Percentiles rank a stretch among this genome's conserved stretches.
Evolutionary conservation across 352 stramenopile species (phyloP).

Genomic region (Pythium grandisporangium): DNA sequence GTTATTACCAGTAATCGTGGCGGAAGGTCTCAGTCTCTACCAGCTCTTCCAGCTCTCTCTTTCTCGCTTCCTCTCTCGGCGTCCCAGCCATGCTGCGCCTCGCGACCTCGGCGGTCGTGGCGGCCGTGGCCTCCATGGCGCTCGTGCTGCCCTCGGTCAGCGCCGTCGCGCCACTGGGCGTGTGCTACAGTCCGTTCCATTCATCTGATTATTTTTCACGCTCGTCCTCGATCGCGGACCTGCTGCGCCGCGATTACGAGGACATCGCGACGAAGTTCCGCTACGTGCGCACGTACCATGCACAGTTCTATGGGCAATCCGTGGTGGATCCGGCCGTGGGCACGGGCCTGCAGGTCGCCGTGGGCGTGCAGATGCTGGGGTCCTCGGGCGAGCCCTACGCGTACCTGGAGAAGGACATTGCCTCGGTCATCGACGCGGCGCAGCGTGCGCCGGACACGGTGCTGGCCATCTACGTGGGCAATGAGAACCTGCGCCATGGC

Average conservation of each 20-base stretch:
- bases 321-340: conserved; percentile 26
- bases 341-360: conserved; percentile 38
- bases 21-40: no score
- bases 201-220: conserved; percentile 7
- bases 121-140: background rate
- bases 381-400: conserved; percentile 5
- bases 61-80: no score
- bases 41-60: no score
- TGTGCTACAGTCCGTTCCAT: conserved; percentile 63
- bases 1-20: no score
- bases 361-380: conserved; percentile 39
- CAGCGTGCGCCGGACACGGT: conserved; percentile 20
- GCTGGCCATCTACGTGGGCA: conserved; percentile 61
- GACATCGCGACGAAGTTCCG: conserved; percentile 31
- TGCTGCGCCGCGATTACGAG: conserved; percentile 10
- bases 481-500: conserved; percentile 59
- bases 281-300: conserved; percentile 63
- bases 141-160: background rate
- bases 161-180: conserved; percentile 12
- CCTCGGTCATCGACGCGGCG: conserved; percentile 45
- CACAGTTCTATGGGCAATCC: conserved; percentile 39
- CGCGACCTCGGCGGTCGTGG: no score
- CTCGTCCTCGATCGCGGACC: background rate
- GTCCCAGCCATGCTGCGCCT: no score
- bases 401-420: conserved; percentile 42